phyloP scores from a whole-genome alignment of 345 rosid species.

The Rhizophora mangle region DNA sequence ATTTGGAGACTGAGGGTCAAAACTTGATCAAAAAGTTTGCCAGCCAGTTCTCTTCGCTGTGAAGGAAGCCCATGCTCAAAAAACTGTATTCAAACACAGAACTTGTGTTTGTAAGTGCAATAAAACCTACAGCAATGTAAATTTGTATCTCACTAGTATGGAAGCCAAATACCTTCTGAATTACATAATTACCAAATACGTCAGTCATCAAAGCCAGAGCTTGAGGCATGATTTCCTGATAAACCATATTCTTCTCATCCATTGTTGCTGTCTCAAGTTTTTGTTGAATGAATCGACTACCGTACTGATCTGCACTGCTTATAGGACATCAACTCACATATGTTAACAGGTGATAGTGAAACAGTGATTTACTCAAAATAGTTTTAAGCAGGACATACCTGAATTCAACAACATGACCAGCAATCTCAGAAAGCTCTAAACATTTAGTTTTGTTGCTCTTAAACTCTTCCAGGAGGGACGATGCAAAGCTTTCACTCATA shows the following conservation, averaged over 20 bases:
- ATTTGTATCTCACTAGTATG: not conserved
- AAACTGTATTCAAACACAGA: slow-evolving; percentile 47
- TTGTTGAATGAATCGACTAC: slow-evolving; percentile 95
- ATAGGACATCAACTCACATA: slow-evolving; percentile 8
- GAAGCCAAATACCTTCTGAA: slow-evolving; percentile 51
- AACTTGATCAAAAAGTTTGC: slow-evolving; percentile 71
- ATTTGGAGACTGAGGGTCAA: slow-evolving; percentile 88
- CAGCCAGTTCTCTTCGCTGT: slow-evolving; percentile 79
- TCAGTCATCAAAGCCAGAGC: slow-evolving; percentile 87
- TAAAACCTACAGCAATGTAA: not conserved
- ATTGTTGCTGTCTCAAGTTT: slow-evolving; percentile 85
- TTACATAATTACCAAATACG: slow-evolving; percentile 92
- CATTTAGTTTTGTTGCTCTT: slow-evolving; percentile 71
- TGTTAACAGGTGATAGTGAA: not conserved
- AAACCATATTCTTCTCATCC: slow-evolving; percentile 86
- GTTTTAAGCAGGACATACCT: slow-evolving; percentile 34
- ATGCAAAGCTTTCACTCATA: slow-evolving; percentile 52
- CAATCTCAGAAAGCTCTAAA: slow-evolving; percentile 65
- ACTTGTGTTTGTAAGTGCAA: not conserved
- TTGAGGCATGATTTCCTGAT: slow-evolving; percentile 81
- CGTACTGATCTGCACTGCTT: slow-evolving; percentile 87
- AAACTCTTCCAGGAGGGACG: slow-evolving; percentile 65
- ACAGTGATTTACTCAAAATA: not conserved
- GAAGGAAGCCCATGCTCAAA: slow-evolving; percentile 90
- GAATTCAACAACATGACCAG: slow-evolving; percentile 73